Percentiles rank a stretch among this genome's conserved stretches.
Conservation (phyloP, 164 flowering plant genomes). For the Malania oleifera region DNA sequence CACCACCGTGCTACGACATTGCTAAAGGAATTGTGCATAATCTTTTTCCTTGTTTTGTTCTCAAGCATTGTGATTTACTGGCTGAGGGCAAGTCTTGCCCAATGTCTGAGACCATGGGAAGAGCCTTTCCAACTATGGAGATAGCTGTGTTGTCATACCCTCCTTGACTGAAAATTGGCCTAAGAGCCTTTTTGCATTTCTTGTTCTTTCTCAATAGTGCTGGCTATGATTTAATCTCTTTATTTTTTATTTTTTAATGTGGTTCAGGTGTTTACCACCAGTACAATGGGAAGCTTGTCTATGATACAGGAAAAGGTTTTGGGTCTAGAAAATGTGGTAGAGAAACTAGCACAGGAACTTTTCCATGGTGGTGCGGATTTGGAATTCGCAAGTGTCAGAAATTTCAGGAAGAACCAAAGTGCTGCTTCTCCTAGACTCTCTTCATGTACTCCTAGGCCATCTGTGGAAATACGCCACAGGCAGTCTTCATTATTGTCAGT, state of each 20-base stretch:
- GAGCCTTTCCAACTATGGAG: too few relatives aligned
- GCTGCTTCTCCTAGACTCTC: constrained; percentile 59
- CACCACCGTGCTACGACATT: too few relatives aligned
- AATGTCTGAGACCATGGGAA: too few relatives aligned
- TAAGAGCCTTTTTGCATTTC: background rate
- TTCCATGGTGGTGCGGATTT: constrained; percentile 26
- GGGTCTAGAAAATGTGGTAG: constrained; percentile 54
- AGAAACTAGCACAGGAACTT: constrained; percentile 42
- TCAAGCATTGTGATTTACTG: too few relatives aligned
- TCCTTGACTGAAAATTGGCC: too few relatives aligned
- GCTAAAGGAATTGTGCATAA: too few relatives aligned
- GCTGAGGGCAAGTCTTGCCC: too few relatives aligned
- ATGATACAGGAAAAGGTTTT: constrained; percentile 63
- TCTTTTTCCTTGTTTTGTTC: too few relatives aligned
- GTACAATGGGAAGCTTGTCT: constrained; percentile 55
- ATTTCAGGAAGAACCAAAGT: constrained; percentile 33
- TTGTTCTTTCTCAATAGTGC: background rate
- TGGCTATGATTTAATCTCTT: background rate
- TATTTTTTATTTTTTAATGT: constrained; percentile 1
- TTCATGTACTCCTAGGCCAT: constrained; percentile 61
- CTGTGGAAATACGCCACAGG: constrained; percentile 39
- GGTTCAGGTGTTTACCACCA: constrained; percentile 54
- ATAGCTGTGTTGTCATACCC: too few relatives aligned
- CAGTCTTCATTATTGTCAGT: constrained; percentile 26
- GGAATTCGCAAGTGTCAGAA: constrained; percentile 29